Evolutionary conservation across 495 filamentous ascomycete species (phyloP), one percentile per base, ranked within the genome.

Genomic region (Aspergillus panamensis): DNA sequence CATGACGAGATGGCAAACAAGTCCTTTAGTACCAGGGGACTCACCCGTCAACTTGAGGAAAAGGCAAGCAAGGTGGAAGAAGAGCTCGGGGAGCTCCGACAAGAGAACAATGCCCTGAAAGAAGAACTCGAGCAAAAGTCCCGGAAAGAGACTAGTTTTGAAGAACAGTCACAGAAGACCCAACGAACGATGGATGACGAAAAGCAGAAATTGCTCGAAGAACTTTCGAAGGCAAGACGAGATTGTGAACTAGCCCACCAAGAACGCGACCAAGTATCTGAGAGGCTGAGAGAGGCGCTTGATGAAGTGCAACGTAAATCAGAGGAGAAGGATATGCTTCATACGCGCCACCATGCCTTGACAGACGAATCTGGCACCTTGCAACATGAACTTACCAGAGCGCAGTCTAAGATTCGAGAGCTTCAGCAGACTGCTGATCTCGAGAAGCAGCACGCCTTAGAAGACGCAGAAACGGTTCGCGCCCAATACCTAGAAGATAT

Each of bases 1-100:
- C 86, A 86, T 49, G 86, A 89, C 45, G 88, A 93, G 61, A 84
- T 91, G 78, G 78, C 86, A 8, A 86, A 91, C 67, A 92, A 90
- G 66, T 91, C 87, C 0, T 80, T 92, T 53, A 85, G 82, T 20
- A 87, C 87, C 29, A 92, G 87, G 66, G 87, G 86, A n/a, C 76
- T 90, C 13, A 86, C 83, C 48, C 81, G 87, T 37, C 88, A 91
- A 69, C 81, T 89, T 16, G 89, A 92, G 63, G 85, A 89, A 55
- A 86, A 84, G 66, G 77, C 81, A 3, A 73, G 79, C 55, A 82
- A 82, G 49, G 74, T 93, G 19, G 83, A 90, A 58, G 72, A 78
- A 50, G 85, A 92, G 59, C 67, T 90, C 13, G 78, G 76, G 42
- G 73, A 77, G 12, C 71, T 90, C 48, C 80, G 82, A 35, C 77